Percentiles rank a stretch among this genome's conserved stretches.
Evolutionary conservation across 768 basidiomycete species (phyloP).

Genomic region (Pulveroboletus frians): DNA sequence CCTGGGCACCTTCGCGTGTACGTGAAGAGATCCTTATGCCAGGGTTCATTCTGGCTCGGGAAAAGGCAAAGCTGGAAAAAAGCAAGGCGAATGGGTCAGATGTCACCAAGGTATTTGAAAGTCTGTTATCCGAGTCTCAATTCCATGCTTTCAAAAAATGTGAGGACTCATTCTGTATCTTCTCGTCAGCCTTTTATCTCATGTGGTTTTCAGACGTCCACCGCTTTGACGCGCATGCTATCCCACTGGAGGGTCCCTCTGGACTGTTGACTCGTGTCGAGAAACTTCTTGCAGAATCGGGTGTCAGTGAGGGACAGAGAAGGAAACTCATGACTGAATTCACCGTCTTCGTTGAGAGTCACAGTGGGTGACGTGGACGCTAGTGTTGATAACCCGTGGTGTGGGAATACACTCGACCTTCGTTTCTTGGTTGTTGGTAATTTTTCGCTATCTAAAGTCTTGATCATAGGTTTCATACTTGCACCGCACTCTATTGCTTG

Average conservation of each 20-base stretch:
- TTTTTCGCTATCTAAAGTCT: slow-evolving; percentile 24
- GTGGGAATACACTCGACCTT: neutral
- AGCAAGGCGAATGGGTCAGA: slow-evolving; percentile 22
- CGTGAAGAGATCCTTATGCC: slow-evolving; percentile 63
- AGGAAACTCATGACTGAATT: slow-evolving; percentile 53
- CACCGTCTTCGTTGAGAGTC: slow-evolving; percentile 46
- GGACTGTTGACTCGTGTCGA: slow-evolving; percentile 66
- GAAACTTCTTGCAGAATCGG: slow-evolving; percentile 48
- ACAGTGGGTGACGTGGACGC: slow-evolving; percentile 17
- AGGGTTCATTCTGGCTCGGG: slow-evolving; percentile 26
- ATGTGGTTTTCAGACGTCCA: slow-evolving; percentile 50
- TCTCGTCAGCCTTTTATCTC: slow-evolving; percentile 8
- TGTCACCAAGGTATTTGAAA: slow-evolving; percentile 36
- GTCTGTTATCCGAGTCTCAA: slow-evolving; percentile 31
- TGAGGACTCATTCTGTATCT: slow-evolving; percentile 33
- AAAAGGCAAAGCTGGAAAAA: slow-evolving; percentile 23
- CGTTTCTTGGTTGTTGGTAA: slow-evolving; percentile 18
- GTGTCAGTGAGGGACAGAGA: slow-evolving; percentile 45
- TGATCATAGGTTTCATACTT: slow-evolving; percentile 10
- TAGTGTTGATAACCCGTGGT: slow-evolving; percentile 3
- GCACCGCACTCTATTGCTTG: slow-evolving; percentile 19
- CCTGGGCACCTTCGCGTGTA: slow-evolving; percentile 68
- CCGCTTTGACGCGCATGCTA: slow-evolving; percentile 68
- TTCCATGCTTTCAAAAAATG: slow-evolving; percentile 55
- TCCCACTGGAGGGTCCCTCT: slow-evolving; percentile 68